Base-by-base conservation (phyloP, 805 yeast species). In the Yarrowia yakushimensis region DNA sequence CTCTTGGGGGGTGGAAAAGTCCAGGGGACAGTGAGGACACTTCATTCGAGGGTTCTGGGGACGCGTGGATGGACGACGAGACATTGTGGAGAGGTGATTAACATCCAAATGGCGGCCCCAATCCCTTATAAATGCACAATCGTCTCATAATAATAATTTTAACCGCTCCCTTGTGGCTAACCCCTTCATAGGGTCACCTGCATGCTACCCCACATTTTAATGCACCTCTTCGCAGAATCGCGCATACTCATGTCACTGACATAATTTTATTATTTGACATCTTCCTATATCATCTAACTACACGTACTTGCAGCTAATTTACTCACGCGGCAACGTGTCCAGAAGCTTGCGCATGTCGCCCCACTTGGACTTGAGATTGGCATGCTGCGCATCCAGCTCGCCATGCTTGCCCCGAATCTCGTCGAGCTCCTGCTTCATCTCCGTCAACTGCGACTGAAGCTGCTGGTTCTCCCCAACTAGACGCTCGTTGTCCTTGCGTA, bases 351-450 rank as follows among this genome's bases (percentile, higher is more conserved):
- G 61, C 46, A 55, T 39, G 27, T 55, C 61, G 15, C 61, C 61
- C 46, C 46, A 55, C 22, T 39, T 55, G 30, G 61, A 55, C 48
- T 41, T 55, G 48, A 55, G 46, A 15, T 55, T 27, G 37, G 61
- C 10, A 30, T 55, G 46, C 61, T 39, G 48, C 28, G 36, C 48
- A 10, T 52, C 60, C 3, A 61, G 41, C 33, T 39, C 50, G 12
- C 28, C 64, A 65, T 73, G 36, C 74, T 67, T 62, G 36, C 28
- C 46, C 31, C 66, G 66, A 3, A 63, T 36, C 17, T 63, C 62
- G 6, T 59, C 64, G 22, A 66, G 66, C 31, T 66, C 55, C 25
- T 65, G 60, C 27, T 60, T 27, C 60, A 46, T 28, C 50, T 50
- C 39, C 22, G 30, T 8, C 25, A 52, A 17, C 17, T 61, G 50